phyloP scores from a whole-genome alignment of 371 early-diverging fungal species.

The Mucor plumbeus region DNA sequence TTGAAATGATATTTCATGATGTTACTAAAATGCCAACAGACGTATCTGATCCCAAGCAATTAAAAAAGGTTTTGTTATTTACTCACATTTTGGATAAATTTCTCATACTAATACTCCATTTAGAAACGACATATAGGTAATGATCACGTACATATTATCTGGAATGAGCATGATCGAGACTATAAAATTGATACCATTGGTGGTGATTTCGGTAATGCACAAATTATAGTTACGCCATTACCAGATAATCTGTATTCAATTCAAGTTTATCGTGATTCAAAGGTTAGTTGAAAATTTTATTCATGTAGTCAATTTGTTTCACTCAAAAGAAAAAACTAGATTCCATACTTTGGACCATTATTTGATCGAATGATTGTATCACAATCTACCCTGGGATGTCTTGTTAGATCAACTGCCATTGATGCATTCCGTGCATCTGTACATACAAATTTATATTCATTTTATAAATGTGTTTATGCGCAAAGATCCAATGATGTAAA shows the following conservation, averaged over 20 bases:
- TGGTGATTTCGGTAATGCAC: constrained; percentile 97
- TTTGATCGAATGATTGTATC: constrained; percentile 84
- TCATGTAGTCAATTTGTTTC: neutral
- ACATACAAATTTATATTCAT: constrained; percentile 55
- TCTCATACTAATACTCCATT: neutral
- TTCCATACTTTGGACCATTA: constrained; percentile 86
- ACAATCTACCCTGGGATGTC: constrained; percentile 72
- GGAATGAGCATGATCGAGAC: constrained; percentile 90
- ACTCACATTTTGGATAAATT: neutral
- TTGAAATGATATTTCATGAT: constrained; percentile 94
- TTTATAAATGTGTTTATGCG: constrained; percentile 55
- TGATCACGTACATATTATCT: constrained; percentile 96
- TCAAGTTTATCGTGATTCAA: constrained; percentile 75
- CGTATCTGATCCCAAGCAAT: constrained; percentile 74
- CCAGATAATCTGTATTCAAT: constrained; percentile 72
- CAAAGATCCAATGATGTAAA: constrained; percentile 64
- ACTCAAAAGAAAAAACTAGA: constrained; percentile 29
- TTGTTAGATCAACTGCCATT: constrained; percentile 87
- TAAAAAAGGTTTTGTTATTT: constrained; percentile 75
- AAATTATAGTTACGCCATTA: constrained; percentile 88
- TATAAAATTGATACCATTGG: constrained; percentile 90
- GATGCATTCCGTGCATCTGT: constrained; percentile 66
- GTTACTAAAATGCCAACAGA: constrained; percentile 90
- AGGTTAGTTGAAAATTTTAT: constrained; percentile 42
- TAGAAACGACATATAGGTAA: constrained; percentile 98